Evolutionary conservation across 495 filamentous ascomycete species (phyloP), one percentile per base, ranked within the genome.

Genomic region (Penicillium herquei): DNA sequence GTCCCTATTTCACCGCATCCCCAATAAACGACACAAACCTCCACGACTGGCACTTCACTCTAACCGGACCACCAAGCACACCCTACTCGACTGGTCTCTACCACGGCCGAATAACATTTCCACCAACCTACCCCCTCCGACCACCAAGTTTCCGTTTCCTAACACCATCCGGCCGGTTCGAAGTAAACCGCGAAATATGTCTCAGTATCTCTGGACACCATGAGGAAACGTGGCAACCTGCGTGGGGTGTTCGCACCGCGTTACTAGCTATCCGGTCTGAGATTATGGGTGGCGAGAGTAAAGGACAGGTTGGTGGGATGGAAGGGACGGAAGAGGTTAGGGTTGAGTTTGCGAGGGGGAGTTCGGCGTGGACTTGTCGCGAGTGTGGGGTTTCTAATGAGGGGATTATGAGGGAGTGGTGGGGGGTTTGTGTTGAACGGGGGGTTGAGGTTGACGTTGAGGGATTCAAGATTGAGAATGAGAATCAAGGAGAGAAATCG

Each of bases 31-130:
- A 96, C 64, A 73, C 82, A 44, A 90, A 96, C 75, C 88, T 98
- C 56, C 96, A 96, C 78, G 93, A 97, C 77, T 98, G 94, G 94
- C 94, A 98, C 81, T 98, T 98, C 81, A 98, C 94, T 0, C 75
- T 98, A n/a, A 83, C 85, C 46, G 94, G 94, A 1, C 94, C 94
- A 0, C 94, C 94, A 0, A 76, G 80, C 9, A 82, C 84, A n/a
- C 80, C 88, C 32, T 98, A 93, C 78, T 79, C 84, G 16, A 61
- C 66, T 8, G 94, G 94, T 18, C 80, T 96, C 63, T 98, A 98
- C 79, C 94, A 98, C 75, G 94, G 94, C 42, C 91, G 93, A 63
- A 98, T 98, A 69, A 80, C 90, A 37, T 85, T 98, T 14, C 94
- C 94, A 7, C 81, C 91, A 0, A 78, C 85, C 7, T 98, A 98